These are phyloP conservation scores for Punica granatum DNA, from an alignment of 345 rosid species.

Conservation along the genomic window DNA sequence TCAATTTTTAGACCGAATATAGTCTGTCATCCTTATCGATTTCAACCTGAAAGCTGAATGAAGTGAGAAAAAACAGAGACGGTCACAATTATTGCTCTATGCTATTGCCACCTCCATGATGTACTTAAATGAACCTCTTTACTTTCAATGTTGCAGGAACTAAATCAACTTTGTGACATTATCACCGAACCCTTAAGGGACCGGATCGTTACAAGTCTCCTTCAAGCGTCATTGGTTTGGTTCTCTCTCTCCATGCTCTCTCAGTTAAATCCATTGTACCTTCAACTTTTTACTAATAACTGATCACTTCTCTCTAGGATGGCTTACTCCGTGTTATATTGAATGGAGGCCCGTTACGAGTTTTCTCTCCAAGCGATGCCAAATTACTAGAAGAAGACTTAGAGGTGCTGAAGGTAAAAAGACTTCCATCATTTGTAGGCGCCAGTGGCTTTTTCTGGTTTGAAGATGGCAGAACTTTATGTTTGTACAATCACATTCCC, in stretches of 20 bases:
- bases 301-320: slow-evolving; percentile 42
- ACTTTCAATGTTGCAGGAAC: slow-evolving; percentile 49
- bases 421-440: neutral
- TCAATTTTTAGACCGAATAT: too few species aligned
- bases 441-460: neutral
- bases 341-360: slow-evolving; percentile 79
- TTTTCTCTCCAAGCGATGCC: slow-evolving; percentile 61
- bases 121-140: neutral
- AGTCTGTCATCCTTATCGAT: neutral
- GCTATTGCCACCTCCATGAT: neutral
- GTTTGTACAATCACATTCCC: neutral
- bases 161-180: slow-evolving; percentile 69
- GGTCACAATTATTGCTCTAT: neutral
- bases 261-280: slow-evolving; percentile 10
- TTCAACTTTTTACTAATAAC: slow-evolving; percentile 4
- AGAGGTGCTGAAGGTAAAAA: slow-evolving; percentile 73
- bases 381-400: slow-evolving; percentile 80
- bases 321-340: slow-evolving; percentile 79
- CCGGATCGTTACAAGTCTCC: slow-evolving; percentile 86
- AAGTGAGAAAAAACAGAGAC: neutral
- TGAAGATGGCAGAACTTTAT: neutral
- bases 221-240: slow-evolving; percentile 85
- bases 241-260: slow-evolving; percentile 5
- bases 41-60: neutral
- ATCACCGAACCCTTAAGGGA: slow-evolving; percentile 90